A percentile compares a stretch with the other conserved stretches of the same genome.
Conservation (phyloP, 257 asterid genomes). For the Nemophila menziesii region DNA sequence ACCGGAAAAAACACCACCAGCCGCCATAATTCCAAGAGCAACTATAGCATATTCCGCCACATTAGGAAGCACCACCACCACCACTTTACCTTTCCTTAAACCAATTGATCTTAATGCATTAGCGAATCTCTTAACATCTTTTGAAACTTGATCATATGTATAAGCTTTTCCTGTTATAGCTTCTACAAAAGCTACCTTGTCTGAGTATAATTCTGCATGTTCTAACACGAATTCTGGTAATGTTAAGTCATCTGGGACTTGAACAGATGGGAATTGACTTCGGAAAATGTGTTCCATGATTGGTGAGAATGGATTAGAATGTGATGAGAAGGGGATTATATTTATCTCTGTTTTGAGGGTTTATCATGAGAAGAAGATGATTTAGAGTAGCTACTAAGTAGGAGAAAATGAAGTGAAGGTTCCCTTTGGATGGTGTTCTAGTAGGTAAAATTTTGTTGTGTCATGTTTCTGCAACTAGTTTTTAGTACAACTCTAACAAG, state of each 20-base stretch:
- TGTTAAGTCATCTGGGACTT: constrained; percentile 55
- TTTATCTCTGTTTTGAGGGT: not conserved
- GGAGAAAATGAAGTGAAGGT: constrained; percentile 2
- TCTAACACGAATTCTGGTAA: constrained; percentile 80
- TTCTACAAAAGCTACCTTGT: constrained; percentile 69
- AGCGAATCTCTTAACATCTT: constrained; percentile 59
- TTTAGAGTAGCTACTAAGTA: not conserved
- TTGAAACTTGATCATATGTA: constrained; percentile 51
- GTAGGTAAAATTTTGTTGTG: constrained; percentile 25
- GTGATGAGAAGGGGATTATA: constrained; percentile 12
- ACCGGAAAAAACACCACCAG: constrained; percentile 84
- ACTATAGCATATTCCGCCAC: constrained; percentile 61
- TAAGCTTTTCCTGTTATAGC: constrained; percentile 47
- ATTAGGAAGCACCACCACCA: constrained; percentile 72
- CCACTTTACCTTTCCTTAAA: constrained; percentile 64
- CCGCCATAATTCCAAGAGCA: constrained; percentile 91
- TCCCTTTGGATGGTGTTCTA: not conserved
- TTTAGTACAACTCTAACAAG: not conserved
- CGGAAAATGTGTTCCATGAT: constrained; percentile 56
- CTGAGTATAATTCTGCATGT: constrained; percentile 33
- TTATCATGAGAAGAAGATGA: constrained; percentile 3
- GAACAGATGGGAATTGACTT: constrained; percentile 54
- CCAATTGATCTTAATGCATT: constrained; percentile 84
- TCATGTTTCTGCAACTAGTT: constrained; percentile 12
- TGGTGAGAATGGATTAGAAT: not conserved